Evolutionary conservation across 345 rosid species (phyloP).

Genomic region (Eucalyptus fibrosa): DNA sequence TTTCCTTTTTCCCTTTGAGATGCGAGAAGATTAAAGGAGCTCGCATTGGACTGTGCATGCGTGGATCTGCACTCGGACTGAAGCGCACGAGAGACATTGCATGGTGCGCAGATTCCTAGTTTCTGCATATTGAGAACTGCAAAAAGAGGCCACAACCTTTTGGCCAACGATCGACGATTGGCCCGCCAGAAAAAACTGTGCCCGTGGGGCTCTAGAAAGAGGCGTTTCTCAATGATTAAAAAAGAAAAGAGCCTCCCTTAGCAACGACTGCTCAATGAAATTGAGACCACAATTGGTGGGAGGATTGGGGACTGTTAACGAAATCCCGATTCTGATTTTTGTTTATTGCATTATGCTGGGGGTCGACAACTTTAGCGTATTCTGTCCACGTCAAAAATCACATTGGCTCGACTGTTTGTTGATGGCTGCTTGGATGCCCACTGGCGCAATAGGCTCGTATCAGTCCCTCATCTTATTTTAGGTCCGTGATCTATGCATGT

Average conservation of each 20-base stretch:
- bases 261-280: background rate
- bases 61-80: background rate
- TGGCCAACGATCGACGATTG: background rate
- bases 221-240: background rate
- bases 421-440: background rate
- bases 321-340: background rate
- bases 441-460: background rate
- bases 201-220: background rate
- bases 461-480: background rate
- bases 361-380: background rate
- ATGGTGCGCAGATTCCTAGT: background rate
- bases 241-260: background rate
- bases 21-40: background rate
- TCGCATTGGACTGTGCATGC: background rate
- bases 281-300: background rate
- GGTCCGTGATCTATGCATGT: background rate
- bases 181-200: background rate
- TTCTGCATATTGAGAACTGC: background rate
- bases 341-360: background rate
- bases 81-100: background rate
- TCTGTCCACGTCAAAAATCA: background rate
- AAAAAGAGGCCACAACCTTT: background rate
- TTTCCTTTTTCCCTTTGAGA: background rate
- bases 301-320: background rate
- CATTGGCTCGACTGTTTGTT: background rate